A percentile compares a stretch with the other conserved stretches of the same genome.
phyloP scores from a whole-genome alignment of 2,329 filamentous ascomycete genomes.

The Colletotrichum sp. region DNA sequence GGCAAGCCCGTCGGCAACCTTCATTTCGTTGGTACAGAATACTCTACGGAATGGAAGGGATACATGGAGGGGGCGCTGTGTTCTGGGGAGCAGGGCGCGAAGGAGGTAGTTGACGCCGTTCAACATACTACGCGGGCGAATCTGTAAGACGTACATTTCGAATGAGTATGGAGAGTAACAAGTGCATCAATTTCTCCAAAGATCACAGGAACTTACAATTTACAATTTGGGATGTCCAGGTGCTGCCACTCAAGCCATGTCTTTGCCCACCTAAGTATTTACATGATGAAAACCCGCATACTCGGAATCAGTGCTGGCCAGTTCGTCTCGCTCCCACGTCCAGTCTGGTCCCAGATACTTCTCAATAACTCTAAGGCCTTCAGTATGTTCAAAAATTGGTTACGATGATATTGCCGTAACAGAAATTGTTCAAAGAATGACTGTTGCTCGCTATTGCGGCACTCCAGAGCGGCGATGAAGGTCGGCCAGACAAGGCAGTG shows the following conservation, averaged over 20 bases:
- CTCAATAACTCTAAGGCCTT: not conserved
- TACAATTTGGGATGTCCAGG: not conserved
- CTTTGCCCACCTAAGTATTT: not conserved
- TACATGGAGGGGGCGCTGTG: conserved; percentile 57
- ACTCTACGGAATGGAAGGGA: conserved; percentile 52
- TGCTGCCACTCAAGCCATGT: not conserved
- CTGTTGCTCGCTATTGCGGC: not conserved
- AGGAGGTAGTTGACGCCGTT: conserved; percentile 39
- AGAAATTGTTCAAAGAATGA: not conserved
- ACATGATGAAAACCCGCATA: conserved; percentile 4
- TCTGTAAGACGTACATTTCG: not conserved
- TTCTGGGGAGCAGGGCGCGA: conserved; percentile 45
- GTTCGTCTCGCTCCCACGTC: not conserved
- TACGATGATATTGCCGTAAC: conserved; percentile 3
- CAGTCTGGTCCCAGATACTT: not conserved
- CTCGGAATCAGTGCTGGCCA: not conserved
- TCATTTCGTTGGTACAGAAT: conserved; percentile 57
- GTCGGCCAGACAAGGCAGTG: conserved; percentile 6
- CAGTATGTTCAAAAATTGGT: not conserved
- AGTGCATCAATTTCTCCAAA: no score
- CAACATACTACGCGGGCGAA: not conserved
- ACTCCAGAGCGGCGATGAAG: conserved; percentile 6
- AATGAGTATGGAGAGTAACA: not conserved
- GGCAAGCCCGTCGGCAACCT: conserved; percentile 41
- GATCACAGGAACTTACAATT: fast-evolving